A percentile compares a stretch with the other conserved stretches of the same genome.
These are phyloP conservation scores for Akanthomyces lecanii DNA, from an alignment of 2,329 filamentous ascomycete genomes.

Conservation along the genomic window DNA sequence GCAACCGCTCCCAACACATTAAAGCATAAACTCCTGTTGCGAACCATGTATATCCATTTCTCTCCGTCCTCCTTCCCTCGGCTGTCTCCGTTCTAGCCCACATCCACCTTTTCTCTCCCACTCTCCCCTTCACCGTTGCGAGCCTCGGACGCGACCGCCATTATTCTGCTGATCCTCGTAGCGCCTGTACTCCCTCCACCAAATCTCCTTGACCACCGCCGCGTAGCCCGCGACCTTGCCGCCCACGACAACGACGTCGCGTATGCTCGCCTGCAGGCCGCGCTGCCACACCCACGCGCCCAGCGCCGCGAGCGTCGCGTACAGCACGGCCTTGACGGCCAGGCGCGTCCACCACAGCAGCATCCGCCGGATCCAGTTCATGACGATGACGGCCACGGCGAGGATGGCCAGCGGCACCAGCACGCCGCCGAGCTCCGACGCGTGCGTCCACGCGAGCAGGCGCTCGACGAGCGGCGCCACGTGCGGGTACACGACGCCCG, in stretches of 20 bases:
- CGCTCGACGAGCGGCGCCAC: constrained; percentile 42
- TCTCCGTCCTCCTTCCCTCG: background rate
- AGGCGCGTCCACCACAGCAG: constrained; percentile 75
- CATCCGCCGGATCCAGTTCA: constrained; percentile 67
- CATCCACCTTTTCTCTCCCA: background rate
- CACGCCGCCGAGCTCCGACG: constrained; percentile 32
- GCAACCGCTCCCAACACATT: background rate
- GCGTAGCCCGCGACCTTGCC: constrained; percentile 44
- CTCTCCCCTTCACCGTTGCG: background rate
- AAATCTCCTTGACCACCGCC: constrained; percentile 48
- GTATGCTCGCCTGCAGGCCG: constrained; percentile 59
- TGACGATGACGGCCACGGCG: constrained; percentile 58
- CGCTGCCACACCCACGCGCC: constrained; percentile 59
- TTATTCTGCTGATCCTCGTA: constrained; percentile 47
- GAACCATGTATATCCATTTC: constrained; percentile 3
- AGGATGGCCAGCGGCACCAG: constrained; percentile 32
- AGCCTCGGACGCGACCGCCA: constrained; percentile 17
- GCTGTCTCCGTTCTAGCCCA: background rate
- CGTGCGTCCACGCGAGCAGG: constrained; percentile 29
- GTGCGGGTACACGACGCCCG: constrained; percentile 36
- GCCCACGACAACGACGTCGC: constrained; percentile 49
- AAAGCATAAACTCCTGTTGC: background rate
- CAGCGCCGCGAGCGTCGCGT: constrained; percentile 52
- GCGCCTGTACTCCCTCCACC: constrained; percentile 53
- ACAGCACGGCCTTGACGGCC: constrained; percentile 59